Conservation (phyloP, 768 basidiomycete genomes). For the Termitomyces heimii region DNA sequence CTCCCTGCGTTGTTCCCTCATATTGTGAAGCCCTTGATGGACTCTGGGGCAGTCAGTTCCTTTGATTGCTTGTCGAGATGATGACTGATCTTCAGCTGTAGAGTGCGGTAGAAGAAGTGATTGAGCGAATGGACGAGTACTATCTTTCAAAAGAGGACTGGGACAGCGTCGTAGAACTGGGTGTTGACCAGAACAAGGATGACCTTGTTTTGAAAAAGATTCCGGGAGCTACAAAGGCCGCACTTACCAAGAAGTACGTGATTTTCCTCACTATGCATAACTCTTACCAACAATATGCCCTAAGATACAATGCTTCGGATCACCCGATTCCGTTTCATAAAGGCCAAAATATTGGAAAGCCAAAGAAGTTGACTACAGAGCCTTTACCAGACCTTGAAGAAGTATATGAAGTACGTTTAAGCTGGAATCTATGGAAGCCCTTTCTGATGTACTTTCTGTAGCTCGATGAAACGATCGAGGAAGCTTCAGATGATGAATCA, state of each 20-base stretch:
- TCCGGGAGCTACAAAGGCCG: constrained; percentile 68
- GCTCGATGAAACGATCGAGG: constrained; percentile 44
- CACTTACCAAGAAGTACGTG: constrained; percentile 80
- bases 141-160: constrained; percentile 92
- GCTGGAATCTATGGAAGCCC: not conserved
- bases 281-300: not conserved
- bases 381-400: constrained; percentile 90
- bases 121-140: constrained; percentile 90
- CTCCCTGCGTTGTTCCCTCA: constrained; percentile 82
- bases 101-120: constrained; percentile 78
- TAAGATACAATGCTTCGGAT: constrained; percentile 80
- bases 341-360: constrained; percentile 73
- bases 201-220: constrained; percentile 81
- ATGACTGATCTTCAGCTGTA: constrained; percentile 20
- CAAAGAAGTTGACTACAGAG: constrained; percentile 74
- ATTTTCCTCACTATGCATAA: not conserved
- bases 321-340: constrained; percentile 97
- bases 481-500: constrained; percentile 36
- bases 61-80: not conserved
- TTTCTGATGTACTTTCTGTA: constrained; percentile 8
- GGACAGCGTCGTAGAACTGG: constrained; percentile 94
- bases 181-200: constrained; percentile 75
- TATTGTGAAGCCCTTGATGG: constrained; percentile 74
- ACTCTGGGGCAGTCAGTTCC: constrained; percentile 63
- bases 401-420: constrained; percentile 64